Conservation (phyloP, 352 stramenopile genomes). For the Globisporangium rhizosaccharum region DNA sequence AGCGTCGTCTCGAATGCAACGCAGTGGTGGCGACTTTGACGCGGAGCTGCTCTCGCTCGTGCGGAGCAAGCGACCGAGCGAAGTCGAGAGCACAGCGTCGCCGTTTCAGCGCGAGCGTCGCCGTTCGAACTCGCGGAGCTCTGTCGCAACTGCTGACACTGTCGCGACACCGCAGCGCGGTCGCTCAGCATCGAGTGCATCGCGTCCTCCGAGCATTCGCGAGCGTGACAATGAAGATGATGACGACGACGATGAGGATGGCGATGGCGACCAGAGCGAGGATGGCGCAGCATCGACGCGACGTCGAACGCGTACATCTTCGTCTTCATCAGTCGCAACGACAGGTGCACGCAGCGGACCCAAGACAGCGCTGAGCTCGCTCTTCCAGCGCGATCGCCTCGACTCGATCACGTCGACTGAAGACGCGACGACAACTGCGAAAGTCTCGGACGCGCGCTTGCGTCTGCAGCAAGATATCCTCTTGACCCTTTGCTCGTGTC, state of each 20-base stretch:
- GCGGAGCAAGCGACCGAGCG: constrained; percentile 28
- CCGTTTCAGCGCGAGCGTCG: not conserved
- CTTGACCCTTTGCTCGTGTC: not conserved
- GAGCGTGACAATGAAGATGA: constrained; percentile 23
- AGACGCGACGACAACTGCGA: constrained; percentile 16
- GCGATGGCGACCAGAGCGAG: not conserved
- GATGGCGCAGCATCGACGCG: not conserved
- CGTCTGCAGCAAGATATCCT: constrained; percentile 59
- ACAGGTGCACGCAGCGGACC: not conserved
- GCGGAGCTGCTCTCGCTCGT: constrained; percentile 47
- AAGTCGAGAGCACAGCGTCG: not conserved
- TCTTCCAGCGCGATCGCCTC: constrained; percentile 27
- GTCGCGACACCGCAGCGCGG: not conserved
- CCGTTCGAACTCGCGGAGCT: constrained; percentile 2
- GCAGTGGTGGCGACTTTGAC: constrained; percentile 26
- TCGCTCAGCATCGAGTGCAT: constrained; percentile 5
- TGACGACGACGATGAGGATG: constrained; percentile 1
- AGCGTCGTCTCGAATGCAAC: not conserved
- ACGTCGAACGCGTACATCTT: too few species aligned
- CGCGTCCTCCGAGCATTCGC: constrained; percentile 26
- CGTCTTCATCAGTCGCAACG: too few species aligned
- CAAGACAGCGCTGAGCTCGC: constrained; percentile 21
- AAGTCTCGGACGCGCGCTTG: constrained; percentile 52
- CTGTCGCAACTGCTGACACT: not conserved
- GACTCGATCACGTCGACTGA: constrained; percentile 14